Evolutionary conservation across 768 basidiomycete genomes (phyloP), one percentile per base, ranked within the genome.

Genomic region (Suillus brevipes): DNA sequence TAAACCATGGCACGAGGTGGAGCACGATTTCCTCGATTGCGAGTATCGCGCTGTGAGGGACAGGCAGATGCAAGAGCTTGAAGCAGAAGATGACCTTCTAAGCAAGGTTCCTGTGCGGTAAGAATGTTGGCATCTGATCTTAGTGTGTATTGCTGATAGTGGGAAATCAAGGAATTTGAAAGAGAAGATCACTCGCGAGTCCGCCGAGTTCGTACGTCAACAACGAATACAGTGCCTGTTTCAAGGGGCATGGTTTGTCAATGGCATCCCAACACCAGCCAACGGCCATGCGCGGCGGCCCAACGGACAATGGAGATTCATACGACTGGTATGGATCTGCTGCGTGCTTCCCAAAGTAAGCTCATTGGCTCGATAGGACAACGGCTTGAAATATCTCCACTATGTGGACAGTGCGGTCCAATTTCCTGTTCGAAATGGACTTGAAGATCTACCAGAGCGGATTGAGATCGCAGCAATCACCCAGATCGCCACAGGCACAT

Each of bases 211-310:
- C 71, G 91, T 97, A 25, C 84, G 89, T 49, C 89, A 91, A 73
- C 95, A 97, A 76, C 84, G 95, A 61, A 89, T 95, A 71, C 89
- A 92, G 68, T 96, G 94, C 72, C 77, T 97, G 45, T 79, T 94
- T 55, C 90, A 94, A 73, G 95, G 95, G 38, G 91, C 93, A 25
- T 97, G 95, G 95, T 96, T 97, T 76, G 85, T 92, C 67, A 94
- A 90, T 70, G 94, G 88, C 1, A 78, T 90, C 45, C 87, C 88
- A 0, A 77, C 82, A 49, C 68, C 78, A 31, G 71, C 79, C 18
- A 82, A 83, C 20, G 74, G 73, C 12, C 71, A 79, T 16, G 72
- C 81, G 53, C 84, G 87, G 56, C 82, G 89, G 50, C 87, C 88
- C 2, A 83, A 76, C 36, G 81, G 87, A 45, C 87, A 87, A 3